Evolutionary conservation across 331 rosid species (phyloP).

Genomic region (Acacia pycnantha): DNA sequence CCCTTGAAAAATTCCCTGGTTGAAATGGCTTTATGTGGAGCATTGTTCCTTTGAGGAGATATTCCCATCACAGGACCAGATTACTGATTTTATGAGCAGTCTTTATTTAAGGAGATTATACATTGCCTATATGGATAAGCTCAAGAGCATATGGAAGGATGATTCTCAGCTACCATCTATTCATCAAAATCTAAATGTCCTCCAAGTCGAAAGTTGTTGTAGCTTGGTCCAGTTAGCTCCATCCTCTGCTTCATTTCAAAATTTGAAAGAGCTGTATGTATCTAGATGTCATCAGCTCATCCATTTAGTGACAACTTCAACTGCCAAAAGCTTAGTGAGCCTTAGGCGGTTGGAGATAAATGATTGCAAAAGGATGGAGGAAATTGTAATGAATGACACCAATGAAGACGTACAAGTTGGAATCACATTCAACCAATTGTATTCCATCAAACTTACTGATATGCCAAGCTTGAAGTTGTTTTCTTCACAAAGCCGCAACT

Average conservation of each 20-base stretch:
- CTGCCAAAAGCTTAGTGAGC: background rate
- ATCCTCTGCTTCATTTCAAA: no score
- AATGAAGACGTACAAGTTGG: background rate
- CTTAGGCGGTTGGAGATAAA: fast-evolving
- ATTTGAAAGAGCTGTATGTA: fast-evolving
- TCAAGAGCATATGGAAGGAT: background rate
- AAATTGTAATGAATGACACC: background rate
- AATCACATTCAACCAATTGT: background rate
- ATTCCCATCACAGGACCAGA: background rate
- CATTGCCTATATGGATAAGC: background rate
- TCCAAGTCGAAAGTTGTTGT: fast-evolving
- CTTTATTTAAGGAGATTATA: no score
- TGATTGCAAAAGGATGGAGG: background rate
- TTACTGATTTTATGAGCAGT: background rate
- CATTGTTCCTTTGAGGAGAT: background rate
- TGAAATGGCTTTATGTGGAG: background rate
- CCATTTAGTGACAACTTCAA: background rate
- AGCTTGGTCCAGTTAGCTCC: no score
- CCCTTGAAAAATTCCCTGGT: background rate
- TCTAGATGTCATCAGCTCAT: background rate
- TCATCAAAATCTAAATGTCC: no score
- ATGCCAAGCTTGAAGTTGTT: background rate
- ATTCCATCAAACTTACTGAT: no score
- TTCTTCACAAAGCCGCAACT: background rate
- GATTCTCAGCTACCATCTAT: no score